phyloP scores from a whole-genome alignment of 768 basidiomycete species.

The Mrakia blollopis region DNA sequence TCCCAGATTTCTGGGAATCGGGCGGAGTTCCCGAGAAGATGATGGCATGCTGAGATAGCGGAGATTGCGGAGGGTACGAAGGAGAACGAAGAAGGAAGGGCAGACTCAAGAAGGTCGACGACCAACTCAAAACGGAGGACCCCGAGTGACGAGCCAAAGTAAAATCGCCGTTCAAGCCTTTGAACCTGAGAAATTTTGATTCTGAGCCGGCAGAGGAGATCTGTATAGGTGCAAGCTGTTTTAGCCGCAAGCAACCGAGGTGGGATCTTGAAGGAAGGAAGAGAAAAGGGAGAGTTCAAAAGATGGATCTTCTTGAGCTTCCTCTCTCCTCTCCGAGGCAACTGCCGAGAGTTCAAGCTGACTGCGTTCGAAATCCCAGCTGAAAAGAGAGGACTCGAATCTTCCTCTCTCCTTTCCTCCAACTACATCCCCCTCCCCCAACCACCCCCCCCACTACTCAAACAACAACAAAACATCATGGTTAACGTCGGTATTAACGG shows the following conservation, averaged over 20 bases:
- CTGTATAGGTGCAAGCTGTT: no score
- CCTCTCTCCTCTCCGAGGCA: no score
- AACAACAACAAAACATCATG: constrained; percentile 38
- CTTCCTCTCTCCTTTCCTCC: not conserved
- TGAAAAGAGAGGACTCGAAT: not conserved
- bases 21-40: not conserved
- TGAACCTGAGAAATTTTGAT: no score
- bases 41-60: not conserved
- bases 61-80: not conserved
- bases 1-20: not conserved
- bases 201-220: no score
- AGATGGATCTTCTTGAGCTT: not conserved
- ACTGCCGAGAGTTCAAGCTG: no score
- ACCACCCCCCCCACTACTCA: constrained; percentile 15
- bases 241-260: no score
- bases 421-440: not conserved
- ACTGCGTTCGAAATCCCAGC: not conserved
- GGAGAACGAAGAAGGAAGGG: not conserved
- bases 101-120: not conserved
- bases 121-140: not conserved
- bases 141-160: no score
- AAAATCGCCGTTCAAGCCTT: no score
- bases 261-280: no score
- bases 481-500: constrained; percentile 95
- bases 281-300: no score